Conservation (phyloP, 495 filamentous ascomycete genomes). For the Aspergillus saccharolyticus region DNA sequence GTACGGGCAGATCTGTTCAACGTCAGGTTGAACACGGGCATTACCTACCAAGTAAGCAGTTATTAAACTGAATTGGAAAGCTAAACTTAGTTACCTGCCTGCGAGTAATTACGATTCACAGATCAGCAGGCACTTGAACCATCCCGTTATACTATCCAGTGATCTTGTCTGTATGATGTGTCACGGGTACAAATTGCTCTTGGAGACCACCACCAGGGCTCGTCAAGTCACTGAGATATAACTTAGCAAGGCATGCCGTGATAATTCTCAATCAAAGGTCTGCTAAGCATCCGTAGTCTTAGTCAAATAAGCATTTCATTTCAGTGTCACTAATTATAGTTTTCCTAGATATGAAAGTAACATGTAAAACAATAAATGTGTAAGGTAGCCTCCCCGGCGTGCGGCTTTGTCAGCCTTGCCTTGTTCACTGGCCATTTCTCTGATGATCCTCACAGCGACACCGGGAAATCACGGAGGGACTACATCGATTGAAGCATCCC, state of each 20-base stretch:
- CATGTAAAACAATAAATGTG: too few relatives aligned
- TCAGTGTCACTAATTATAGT: neutral
- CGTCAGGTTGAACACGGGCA: too few relatives aligned
- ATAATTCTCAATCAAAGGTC: neutral
- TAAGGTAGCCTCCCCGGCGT: too few relatives aligned
- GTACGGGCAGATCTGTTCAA: constrained; percentile 3
- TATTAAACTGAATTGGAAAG: too few relatives aligned
- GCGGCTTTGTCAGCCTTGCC: too few relatives aligned
- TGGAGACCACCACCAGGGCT: neutral
- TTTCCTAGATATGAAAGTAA: neutral
- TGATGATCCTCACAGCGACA: constrained; percentile 1
- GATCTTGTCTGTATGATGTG: neutral
- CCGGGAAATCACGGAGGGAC: neutral
- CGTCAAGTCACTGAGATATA: neutral
- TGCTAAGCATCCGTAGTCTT: neutral
- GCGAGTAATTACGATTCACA: too few relatives aligned
- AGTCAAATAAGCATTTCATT: neutral
- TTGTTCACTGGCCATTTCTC: neutral
- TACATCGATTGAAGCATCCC: neutral
- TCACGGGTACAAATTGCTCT: neutral
- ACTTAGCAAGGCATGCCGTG: neutral
- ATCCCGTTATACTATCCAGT: constrained; percentile 19
- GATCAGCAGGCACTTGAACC: too few relatives aligned
- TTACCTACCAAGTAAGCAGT: constrained; percentile 11
- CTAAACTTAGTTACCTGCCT: too few relatives aligned